These are phyloP conservation scores for Tylopilus orsonianus DNA, from an alignment of 1,284 basidiomycete species.

Conservation along the genomic window DNA sequence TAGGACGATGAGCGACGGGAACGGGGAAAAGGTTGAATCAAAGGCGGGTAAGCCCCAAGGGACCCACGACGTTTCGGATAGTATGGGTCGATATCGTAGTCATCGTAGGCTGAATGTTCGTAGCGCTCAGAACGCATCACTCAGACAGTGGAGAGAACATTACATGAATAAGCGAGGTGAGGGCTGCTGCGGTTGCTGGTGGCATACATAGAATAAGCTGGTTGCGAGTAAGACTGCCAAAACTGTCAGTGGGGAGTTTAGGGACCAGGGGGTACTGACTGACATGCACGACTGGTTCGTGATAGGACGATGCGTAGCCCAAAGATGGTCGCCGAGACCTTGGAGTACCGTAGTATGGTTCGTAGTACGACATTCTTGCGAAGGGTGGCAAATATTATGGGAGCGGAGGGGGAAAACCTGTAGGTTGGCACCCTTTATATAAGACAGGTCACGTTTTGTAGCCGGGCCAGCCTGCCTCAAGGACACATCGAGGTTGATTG, in stretches of 20 bases:
- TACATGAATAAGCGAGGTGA: conserved; percentile 17
- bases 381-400: conserved; percentile 4
- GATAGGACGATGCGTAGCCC: conserved; percentile 27
- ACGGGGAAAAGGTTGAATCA: conserved; percentile 23
- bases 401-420: conserved; percentile 4
- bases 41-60: conserved; percentile 19
- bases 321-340: conserved; percentile 31
- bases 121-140: conserved; percentile 5
- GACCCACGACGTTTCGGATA: conserved; percentile 25
- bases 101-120: conserved; percentile 29
- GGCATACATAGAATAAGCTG: conserved; percentile 30
- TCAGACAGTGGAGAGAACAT: conserved; percentile 4
- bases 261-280: not conserved
- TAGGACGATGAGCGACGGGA: conserved; percentile 57
- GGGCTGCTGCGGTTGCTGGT: conserved; percentile 19
- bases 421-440: conserved; percentile 25
- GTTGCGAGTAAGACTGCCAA: conserved; percentile 26
- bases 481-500: conserved; percentile 27
- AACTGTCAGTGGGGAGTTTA: conserved; percentile 6
- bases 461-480: conserved; percentile 28
- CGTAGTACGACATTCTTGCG: conserved; percentile 34
- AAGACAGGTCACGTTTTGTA: conserved; percentile 4
- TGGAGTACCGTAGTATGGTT: conserved; percentile 29
- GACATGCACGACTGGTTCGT: conserved; percentile 24
- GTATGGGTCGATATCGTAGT: conserved; percentile 25